Evolutionary conservation across 1,139 yeast species (phyloP).

Genomic region (Suhomyces anneliseae): DNA sequence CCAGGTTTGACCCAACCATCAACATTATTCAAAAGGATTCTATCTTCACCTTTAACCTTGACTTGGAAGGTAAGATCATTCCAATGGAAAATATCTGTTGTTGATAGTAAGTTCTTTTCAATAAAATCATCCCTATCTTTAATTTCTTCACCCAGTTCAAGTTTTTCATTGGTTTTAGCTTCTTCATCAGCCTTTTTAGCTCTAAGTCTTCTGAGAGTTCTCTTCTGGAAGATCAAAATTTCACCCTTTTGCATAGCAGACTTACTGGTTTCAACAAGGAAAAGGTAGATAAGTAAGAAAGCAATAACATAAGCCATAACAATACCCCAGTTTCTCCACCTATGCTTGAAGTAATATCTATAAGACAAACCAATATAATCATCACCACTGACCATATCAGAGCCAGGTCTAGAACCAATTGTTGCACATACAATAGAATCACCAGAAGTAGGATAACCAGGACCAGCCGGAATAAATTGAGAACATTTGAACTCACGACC

Average conservation of each 20-base stretch:
- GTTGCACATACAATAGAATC: slow-evolving; percentile 12
- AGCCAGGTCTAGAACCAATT: slow-evolving; percentile 40
- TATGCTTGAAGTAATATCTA: slow-evolving; percentile 22
- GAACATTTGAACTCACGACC: slow-evolving; percentile 45
- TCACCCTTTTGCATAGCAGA: slow-evolving; percentile 43
- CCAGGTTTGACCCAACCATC: slow-evolving; percentile 24
- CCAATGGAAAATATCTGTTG: slow-evolving; percentile 20
- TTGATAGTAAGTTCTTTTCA: not conserved
- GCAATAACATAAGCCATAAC: slow-evolving; percentile 41
- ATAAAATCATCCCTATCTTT: slow-evolving; percentile 1
- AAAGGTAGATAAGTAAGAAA: slow-evolving; percentile 21
- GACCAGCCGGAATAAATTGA: slow-evolving; percentile 23
- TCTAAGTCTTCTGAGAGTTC: slow-evolving; percentile 19
- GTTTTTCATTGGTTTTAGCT: slow-evolving; percentile 2
- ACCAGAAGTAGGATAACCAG: slow-evolving; percentile 17
- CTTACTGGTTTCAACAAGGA: slow-evolving; percentile 36
- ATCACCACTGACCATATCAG: slow-evolving; percentile 47
- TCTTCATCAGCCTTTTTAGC: slow-evolving; percentile 11
- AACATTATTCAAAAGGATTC: slow-evolving; percentile 18
- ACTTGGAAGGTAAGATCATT: slow-evolving; percentile 18
- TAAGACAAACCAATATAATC: slow-evolving; percentile 36
- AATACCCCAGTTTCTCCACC: slow-evolving; percentile 37
- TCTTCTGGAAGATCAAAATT: slow-evolving; percentile 36
- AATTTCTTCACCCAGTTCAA: slow-evolving; percentile 2
- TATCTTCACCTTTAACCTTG: slow-evolving; percentile 19